Evolutionary conservation across 2,329 filamentous ascomycete species (phyloP).

Genomic region (Teratosphaeria zuluensis): DNA sequence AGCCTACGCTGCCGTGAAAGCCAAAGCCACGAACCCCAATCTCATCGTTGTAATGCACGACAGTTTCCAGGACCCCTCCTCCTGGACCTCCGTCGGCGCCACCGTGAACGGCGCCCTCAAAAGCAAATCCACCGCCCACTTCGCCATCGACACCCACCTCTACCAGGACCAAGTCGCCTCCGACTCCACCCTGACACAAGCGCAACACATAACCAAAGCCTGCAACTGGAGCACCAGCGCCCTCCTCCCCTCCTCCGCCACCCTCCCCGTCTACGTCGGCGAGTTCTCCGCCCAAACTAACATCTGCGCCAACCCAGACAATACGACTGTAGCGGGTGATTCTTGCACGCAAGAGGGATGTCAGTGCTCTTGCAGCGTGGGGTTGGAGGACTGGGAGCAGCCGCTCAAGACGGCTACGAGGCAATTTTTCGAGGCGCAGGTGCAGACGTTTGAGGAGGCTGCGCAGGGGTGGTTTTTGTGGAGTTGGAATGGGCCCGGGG

Average conservation of each 20-base stretch:
- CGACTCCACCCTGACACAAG: conserved; percentile 29
- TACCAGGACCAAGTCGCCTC: conserved; percentile 34
- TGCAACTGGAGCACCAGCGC: conserved; percentile 26
- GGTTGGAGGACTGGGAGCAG: conserved; percentile 26
- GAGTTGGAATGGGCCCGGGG: conserved; percentile 33
- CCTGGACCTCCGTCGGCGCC: conserved; percentile 23
- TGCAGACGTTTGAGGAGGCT: conserved; percentile 34
- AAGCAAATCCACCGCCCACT: conserved; percentile 20
- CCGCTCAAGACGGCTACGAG: conserved; percentile 26
- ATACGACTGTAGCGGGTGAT: conserved; percentile 23
- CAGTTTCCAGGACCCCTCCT: conserved; percentile 22
- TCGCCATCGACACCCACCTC: conserved; percentile 36
- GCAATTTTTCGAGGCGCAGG: conserved; percentile 34
- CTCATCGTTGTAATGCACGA: conserved; percentile 33
- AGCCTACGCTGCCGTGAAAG: conserved; percentile 26
- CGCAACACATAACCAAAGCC: conserved; percentile 32
- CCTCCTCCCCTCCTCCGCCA: conserved; percentile 24
- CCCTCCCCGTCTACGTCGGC: conserved; percentile 32
- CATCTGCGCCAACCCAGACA: conserved; percentile 34
- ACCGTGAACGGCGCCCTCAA: conserved; percentile 11
- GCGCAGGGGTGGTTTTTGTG: conserved; percentile 35
- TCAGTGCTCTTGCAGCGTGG: conserved; percentile 29
- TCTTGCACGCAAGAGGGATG: conserved; percentile 27
- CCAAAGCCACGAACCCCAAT: conserved; percentile 22
- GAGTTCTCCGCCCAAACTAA: conserved; percentile 37